Base-by-base conservation (phyloP, 306 rosid genomes). In the Vicia villosa region DNA sequence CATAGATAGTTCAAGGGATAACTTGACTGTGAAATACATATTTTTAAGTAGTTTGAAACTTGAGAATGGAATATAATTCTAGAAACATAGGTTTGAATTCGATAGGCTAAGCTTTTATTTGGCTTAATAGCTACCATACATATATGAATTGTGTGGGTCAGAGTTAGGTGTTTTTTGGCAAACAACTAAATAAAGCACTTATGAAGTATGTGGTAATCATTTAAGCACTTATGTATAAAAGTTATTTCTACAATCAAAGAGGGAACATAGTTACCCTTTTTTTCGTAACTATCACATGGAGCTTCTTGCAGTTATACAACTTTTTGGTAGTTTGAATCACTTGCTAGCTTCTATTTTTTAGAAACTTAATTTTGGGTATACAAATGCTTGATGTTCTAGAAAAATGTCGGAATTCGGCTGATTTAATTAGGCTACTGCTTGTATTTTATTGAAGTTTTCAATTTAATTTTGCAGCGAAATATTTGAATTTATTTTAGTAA, bases 391-490 rank as follows among this genome's bases (percentile, higher is more conserved):
- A 36, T 34, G 66, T 63, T 51, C 2, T 12, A 28, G 14, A 13
- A 4, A 49, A 70, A 43, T 54, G 66, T 30, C 20, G 38, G 63
- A 32, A 42, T 12, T 54, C 32, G 51, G 42, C 66, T 3, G 41
- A 77, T 60, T 10, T 51, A 15, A 43, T 24, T 66, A 24, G 37
- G 54, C 59, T 16, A 7, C 16, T 5, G 2, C 21, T 66, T 26
- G 30, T 20, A 69, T 62, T 74, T 77, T 63, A 40, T 41, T 17
- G 32, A 50, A 59, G 43, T 37, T 16, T 64, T 37, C 24, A 36
- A 58, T 1, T 45, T 13, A 57, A 16, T 45, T 34, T 52, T 82
- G 85, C 83, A 90, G 97, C 96, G 38, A 87, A 94, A 80, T n/a
- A n/a, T n/a, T n/a, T n/a, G n/a, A n/a, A n/a, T n/a, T n/a, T n/a